Base-by-base conservation (phyloP, 2,329 filamentous ascomycete genomes). In the Lasiodiplodia citricola region DNA sequence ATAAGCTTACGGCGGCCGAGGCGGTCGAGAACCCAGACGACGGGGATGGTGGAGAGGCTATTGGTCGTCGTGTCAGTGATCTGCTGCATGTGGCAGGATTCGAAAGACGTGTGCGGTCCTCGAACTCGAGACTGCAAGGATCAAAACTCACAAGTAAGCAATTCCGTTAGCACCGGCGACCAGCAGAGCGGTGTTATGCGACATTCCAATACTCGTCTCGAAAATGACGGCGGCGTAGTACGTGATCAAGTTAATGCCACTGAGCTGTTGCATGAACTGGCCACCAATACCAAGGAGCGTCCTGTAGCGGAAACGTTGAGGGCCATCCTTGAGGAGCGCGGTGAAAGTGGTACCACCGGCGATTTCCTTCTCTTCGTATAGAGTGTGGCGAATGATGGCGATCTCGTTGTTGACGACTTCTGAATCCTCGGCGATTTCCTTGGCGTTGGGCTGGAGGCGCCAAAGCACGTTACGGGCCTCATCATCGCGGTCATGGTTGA, bases 401-500 rank as follows among this genome's bases (percentile, higher is more conserved):
- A 81, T 74, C 14, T 77, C 74, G 2, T 71, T 71, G 63, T 68
- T 70, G 16, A 74, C 66, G 18, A 62, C 70, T 7, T 74, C 69
- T 31, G 70, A 60, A 37, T 72, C 70, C 4, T 81, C 72, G 21
- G 75, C 4, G 74, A 75, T 66, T 18, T 50, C 28, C 21, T 35
- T 64, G 54, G 68, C 68, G 47, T 69, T 55, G 50, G 81, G 76
- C 41, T 77, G 73, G 0, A 78, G 74, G 6, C 72, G 73, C 60
- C 65, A 68, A 10, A 80, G 74, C 1, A 87, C 82, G 4, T 80
- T 75, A 31, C 83, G 79, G 1, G 85, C 87, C 72, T 88, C 82
- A 28, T 87, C 85, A 7, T 82, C 77, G 14, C 83, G 82, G 51
- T 85, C 84, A 38, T 85, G 82, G 69, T 81, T 81, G 62, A 87